Evolutionary conservation across 148 eudicot species (phyloP).

Genomic region (Persicaria maculosa): DNA sequence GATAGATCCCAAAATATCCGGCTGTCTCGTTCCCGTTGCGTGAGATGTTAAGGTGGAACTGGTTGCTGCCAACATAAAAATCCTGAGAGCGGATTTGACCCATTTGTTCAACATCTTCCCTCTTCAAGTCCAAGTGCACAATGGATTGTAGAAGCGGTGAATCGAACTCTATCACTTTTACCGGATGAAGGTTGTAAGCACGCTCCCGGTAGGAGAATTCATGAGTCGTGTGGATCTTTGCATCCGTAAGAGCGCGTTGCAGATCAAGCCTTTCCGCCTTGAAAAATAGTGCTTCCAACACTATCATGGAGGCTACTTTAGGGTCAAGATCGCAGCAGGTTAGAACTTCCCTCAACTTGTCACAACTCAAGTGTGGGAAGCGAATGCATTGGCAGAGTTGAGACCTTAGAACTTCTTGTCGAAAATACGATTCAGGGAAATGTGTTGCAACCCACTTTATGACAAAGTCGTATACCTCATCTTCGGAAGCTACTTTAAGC

Average conservation of each 20-base stretch:
- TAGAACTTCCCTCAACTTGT: background rate
- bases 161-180: background rate
- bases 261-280: background rate
- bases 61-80: background rate
- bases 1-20: background rate
- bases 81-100: background rate
- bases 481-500: background rate
- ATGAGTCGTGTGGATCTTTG: background rate
- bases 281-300: conserved; percentile 3
- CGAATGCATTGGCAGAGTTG: background rate
- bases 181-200: background rate
- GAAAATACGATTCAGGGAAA: background rate
- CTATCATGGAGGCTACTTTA: background rate
- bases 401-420: background rate
- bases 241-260: background rate
- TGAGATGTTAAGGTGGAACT: background rate
- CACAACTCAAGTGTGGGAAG: background rate
- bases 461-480: background rate
- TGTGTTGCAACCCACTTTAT: background rate
- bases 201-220: background rate
- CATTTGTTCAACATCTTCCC: background rate
- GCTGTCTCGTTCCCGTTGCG: background rate
- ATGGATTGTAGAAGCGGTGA: background rate
- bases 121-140: conserved; percentile 1
- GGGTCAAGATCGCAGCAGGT: background rate